These are phyloP conservation scores for Adansonia digitata DNA, from an alignment of 345 rosid genomes.

Conservation along the genomic window DNA sequence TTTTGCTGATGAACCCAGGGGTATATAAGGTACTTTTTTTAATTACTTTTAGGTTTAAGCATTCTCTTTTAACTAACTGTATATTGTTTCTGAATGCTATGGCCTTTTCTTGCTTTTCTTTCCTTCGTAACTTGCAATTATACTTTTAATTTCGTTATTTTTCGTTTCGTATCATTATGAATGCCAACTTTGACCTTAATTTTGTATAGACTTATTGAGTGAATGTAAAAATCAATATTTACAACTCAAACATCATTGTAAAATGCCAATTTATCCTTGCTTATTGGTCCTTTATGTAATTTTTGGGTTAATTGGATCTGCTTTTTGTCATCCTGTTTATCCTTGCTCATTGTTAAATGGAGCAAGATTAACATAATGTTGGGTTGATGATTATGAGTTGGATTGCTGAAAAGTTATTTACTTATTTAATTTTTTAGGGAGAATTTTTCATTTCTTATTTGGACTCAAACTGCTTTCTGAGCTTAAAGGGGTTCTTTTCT, in stretches of 20 bases:
- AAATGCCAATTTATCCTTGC: neutral
- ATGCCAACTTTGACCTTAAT: neutral
- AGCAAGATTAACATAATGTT: neutral
- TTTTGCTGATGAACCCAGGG: conserved; percentile 92
- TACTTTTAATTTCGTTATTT: neutral
- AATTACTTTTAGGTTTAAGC: neutral
- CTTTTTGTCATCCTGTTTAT: neutral
- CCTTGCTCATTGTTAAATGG: neutral
- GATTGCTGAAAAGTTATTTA: neutral
- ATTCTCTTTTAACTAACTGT: conserved; percentile 5
- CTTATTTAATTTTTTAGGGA: neutral
- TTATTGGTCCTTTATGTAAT: neutral
- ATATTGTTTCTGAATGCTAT: neutral
- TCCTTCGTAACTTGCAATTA: neutral
- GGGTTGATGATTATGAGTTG: neutral
- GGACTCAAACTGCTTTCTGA: neutral
- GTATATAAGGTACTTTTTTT: conserved; percentile 63
- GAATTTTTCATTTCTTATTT: neutral
- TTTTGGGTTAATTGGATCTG: neutral
- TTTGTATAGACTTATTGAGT: neutral
- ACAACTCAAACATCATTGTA: neutral
- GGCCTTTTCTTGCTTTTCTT: conserved; percentile 9
- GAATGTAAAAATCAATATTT: neutral
- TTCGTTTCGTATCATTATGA: neutral
- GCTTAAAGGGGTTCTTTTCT: neutral